Evolutionary conservation across 1,139 yeast genomes (phyloP), one percentile per base, ranked within the genome.

Genomic region (Zygosaccharomyces sapae): DNA sequence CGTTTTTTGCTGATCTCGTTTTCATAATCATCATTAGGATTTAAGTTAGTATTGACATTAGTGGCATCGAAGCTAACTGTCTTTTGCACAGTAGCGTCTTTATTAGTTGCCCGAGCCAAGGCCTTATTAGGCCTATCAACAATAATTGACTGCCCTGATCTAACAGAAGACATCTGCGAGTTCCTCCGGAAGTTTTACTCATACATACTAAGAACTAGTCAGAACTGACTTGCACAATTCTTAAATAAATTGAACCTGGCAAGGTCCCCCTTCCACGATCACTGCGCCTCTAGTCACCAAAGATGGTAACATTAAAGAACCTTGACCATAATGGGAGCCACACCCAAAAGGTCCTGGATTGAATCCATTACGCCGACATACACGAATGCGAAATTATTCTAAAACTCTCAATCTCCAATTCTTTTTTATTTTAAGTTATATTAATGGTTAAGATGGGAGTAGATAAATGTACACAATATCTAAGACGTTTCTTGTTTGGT

Each of bases 381-480:
- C n/a, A n/a, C n/a, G n/a, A n/a, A n/a, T n/a, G n/a, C n/a, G n/a
- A n/a, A n/a, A n/a, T n/a, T 16, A 27, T 9, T 13, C 12, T 38
- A 18, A 38, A 31, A 29, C 34, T 18, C 41, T 29, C 34, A 38
- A 27, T 41, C 44, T 30, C 16, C 33, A 33, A 41, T 33, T 41
- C 29, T 13, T 34, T 42, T 22, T 41, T 43, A 36, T 35, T 43
- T 43, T 29, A 33, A 44, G 43, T 46, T 45, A 47, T 45, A 45
- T 52, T 49, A 47, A 44, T 48, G 45, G 50, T 31, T 49, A 44
- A 47, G 45, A 46, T 46, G 46, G 44, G 47, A 47, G 51, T 48
- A 46, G 49, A 48, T 48, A 48, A 48, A 48, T 48, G 51, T 48
- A 51, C 52, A 49, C 49, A 51, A 47, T 48, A 48, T 51, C 51